These are phyloP conservation scores for Monosporozyma siamensis DNA, from an alignment of 805 yeast genomes.

Conservation along the genomic window DNA sequence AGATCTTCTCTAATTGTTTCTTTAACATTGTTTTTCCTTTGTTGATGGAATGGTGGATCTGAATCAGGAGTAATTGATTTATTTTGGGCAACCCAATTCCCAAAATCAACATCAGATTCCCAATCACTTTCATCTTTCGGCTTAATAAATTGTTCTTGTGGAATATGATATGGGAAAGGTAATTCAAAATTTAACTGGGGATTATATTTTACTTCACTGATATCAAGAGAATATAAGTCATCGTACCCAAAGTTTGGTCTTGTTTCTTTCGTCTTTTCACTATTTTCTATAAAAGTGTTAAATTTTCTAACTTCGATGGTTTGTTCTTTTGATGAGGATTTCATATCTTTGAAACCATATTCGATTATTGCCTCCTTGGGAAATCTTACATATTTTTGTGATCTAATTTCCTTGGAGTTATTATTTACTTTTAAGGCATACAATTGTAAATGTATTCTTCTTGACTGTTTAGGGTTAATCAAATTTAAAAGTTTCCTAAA, in stretches of 20 bases:
- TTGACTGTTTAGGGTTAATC: neutral
- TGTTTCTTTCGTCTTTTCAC: neutral
- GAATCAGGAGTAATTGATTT: neutral
- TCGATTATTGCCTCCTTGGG: neutral
- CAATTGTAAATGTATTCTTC: slow-evolving; percentile 1
- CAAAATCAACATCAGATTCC: slow-evolving; percentile 1
- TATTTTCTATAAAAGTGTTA: neutral
- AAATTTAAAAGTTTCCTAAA: neutral
- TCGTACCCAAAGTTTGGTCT: neutral
- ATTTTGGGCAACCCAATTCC: neutral
- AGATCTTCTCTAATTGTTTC: neutral
- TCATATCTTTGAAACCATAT: neutral
- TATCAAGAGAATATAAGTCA: neutral
- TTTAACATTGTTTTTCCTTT: neutral
- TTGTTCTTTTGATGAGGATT: neutral
- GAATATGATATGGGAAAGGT: neutral
- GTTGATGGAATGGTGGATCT: neutral
- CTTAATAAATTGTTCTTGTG: neutral
- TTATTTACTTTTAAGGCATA: slow-evolving; percentile 1
- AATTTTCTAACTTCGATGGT: neutral
- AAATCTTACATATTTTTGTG: neutral
- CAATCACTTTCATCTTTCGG: neutral
- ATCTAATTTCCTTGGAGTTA: neutral
- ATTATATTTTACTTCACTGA: neutral
- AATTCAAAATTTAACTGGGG: neutral